Evolutionary conservation across 2,329 filamentous ascomycete genomes (phyloP), one percentile per base, ranked within the genome.

Genomic region (Xylariaceae sp.): DNA sequence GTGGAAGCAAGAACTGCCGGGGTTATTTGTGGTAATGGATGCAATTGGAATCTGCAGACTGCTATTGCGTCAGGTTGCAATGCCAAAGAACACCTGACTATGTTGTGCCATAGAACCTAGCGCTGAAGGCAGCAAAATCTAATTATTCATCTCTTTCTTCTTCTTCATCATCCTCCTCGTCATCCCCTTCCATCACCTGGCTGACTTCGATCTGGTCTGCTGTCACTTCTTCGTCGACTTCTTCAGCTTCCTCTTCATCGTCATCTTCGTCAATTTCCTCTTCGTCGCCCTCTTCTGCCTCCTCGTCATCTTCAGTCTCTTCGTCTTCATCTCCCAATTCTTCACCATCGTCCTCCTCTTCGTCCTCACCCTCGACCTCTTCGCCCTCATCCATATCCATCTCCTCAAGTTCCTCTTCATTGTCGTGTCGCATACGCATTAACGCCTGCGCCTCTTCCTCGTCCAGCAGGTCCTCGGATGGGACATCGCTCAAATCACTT

Each of bases 1-100:
- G 87, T 52, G 77, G 80, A 1, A 77, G 81, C 34, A 55, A 66
- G 28, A 81, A 80, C 15, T 91, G 87, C 54, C 71, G 86, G 31
- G 80, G 80, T 1, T 87, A 72, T 58, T 57, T 90, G 31, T 90
- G 85, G 85, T 81, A 43, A 61, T 26, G n/a, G n/a, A n/a, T n/a
- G n/a, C n/a, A n/a, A n/a, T n/a, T n/a, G n/a, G n/a, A n/a, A n/a
- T n/a, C n/a, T n/a, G n/a, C n/a, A n/a, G n/a, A n/a, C n/a, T n/a
- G n/a, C n/a, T n/a, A n/a, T n/a, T n/a, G n/a, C n/a, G n/a, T n/a
- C n/a, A n/a, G n/a, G n/a, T n/a, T n/a, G n/a, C n/a, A n/a, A n/a
- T n/a, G n/a, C n/a, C n/a, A n/a, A n/a, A n/a, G n/a, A n/a, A n/a
- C n/a, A n/a, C n/a, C n/a, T n/a, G n/a, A n/a, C n/a, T n/a, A n/a